phyloP scores from a whole-genome alignment of 2,329 filamentous ascomycete species.

The Arachnopeziza araneosa region DNA sequence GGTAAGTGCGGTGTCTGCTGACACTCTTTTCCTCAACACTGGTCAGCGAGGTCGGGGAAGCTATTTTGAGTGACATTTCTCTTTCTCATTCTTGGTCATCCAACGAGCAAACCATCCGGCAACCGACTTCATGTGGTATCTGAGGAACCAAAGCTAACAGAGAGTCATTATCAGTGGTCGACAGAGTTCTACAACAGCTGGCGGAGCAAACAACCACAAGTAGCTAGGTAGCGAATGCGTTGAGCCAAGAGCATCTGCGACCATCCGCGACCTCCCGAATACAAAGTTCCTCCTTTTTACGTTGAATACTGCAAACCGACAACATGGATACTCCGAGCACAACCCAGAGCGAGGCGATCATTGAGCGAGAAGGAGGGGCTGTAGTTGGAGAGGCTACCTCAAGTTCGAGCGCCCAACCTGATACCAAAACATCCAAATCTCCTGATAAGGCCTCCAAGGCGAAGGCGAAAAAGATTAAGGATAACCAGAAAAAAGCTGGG shows the following conservation, averaged over 20 bases:
- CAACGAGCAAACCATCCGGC: not conserved
- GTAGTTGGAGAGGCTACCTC: conserved; percentile 8
- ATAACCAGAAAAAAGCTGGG: conserved; percentile 7
- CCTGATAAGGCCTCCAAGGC: conserved; percentile 12
- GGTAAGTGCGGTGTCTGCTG: conserved; percentile 6
- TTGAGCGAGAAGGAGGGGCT: conserved; percentile 15
- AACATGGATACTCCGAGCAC: conserved; percentile 23
- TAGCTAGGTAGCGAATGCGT: not conserved
- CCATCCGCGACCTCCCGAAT: conserved; percentile 1
- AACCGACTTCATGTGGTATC: not conserved
- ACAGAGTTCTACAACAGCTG: not conserved
- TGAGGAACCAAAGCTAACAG: not conserved
- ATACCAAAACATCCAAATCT: conserved; percentile 15
- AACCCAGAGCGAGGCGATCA: conserved; percentile 15
- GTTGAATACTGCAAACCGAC: not conserved
- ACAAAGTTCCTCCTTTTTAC: not conserved
- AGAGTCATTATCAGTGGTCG: not conserved
- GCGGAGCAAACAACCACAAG: not conserved
- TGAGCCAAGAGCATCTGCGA: not conserved
- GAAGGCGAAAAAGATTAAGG: conserved; percentile 17
- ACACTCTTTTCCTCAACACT: not conserved
- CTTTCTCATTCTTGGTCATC: not conserved
- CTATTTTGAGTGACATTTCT: not conserved
- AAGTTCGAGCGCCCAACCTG: conserved; percentile 10
- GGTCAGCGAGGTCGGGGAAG: conserved; percentile 1